Base-by-base conservation (phyloP, 345 rosid species). In the Geranium rotundifolium region DNA sequence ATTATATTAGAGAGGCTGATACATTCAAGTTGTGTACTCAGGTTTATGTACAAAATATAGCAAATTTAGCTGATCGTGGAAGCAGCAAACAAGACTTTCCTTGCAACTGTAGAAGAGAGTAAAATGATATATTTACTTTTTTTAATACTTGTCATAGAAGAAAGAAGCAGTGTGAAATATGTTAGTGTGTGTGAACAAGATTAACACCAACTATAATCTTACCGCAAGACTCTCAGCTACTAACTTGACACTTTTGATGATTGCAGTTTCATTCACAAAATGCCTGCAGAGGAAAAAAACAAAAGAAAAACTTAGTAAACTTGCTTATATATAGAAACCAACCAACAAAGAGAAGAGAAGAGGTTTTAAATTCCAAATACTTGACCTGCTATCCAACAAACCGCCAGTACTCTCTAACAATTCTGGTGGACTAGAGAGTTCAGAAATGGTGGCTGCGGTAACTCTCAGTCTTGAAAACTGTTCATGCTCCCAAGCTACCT, bases 401-500 rank as follows among this genome's bases (percentile, higher is more conserved):
- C 95, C 91, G 67, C 97, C 97, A 13, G 92, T 72, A 65, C 79
- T 81, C 76, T 83, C 88, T 27, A 90, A 72, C 56, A 86, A 72
- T 76, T 87, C 90, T 8, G 99, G 97, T 18, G 96, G 87, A 30
- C 69, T 74, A 3, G 91, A 73, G 71, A 86, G 87, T 74, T 73
- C 85, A 17, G 99, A 90, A 65, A 93, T 79, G 61, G 99, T 93
- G 64, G 88, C 99, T 59, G 99, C 95, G 57, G 97, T 93, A 63
- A 93, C 86, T 76, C 99, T 93, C 63, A 84, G 80, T 72, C 88
- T 85, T 74, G 97, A 93, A 78, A 93, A 90, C 57, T 93, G 97
- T 80, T 93, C 99, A 73, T 93, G 99, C 85, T 90, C 97, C 97
- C 99, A 93, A 79, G 99, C 97, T 84, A 93, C 97, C 97, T 93